Percentiles rank a stretch among this genome's conserved stretches.
These are phyloP conservation scores for Verticillium nubilum DNA, from an alignment of 2,329 filamentous ascomycete species.

Conservation along the genomic window DNA sequence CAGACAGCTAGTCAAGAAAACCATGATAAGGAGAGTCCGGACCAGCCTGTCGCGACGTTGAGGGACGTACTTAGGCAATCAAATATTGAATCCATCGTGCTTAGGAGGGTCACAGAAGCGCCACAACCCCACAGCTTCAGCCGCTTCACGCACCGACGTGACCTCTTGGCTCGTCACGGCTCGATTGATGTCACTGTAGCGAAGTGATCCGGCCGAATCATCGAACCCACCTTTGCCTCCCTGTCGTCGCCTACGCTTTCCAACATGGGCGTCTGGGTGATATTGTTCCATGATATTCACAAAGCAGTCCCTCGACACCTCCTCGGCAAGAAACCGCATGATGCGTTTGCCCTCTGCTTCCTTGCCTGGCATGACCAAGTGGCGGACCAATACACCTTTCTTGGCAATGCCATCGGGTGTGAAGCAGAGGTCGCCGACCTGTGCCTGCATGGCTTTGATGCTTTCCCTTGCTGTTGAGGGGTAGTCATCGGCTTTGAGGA, in stretches of 20 bases:
- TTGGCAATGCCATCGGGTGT: slow-evolving; percentile 77
- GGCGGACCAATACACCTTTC: slow-evolving; percentile 67
- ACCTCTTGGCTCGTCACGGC: slow-evolving; percentile 60
- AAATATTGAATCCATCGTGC: slow-evolving; percentile 47
- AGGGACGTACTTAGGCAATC: slow-evolving; percentile 15
- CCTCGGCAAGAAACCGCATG: slow-evolving; percentile 67
- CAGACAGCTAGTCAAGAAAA: not conserved
- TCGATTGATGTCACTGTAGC: slow-evolving; percentile 78
- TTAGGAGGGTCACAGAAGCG: slow-evolving; percentile 63
- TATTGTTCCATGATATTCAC: slow-evolving; percentile 91
- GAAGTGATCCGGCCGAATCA: slow-evolving; percentile 37
- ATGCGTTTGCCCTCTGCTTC: slow-evolving; percentile 69
- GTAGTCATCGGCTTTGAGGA: slow-evolving; percentile 77
- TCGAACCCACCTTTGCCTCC: slow-evolving; percentile 20
- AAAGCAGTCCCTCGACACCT: slow-evolving; percentile 70
- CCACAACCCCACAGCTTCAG: slow-evolving; percentile 67
- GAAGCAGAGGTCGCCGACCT: slow-evolving; percentile 80
- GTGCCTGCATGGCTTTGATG: slow-evolving; percentile 71
- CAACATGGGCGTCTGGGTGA: slow-evolving; percentile 73
- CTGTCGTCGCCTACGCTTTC: slow-evolving; percentile 50
- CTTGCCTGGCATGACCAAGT: slow-evolving; percentile 80
- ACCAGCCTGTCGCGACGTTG: not conserved
- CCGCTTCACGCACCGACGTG: slow-evolving; percentile 59
- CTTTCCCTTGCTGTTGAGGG: slow-evolving; percentile 67
- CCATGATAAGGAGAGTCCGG: not conserved